Percentiles rank a stretch among this genome's conserved stretches.
Conservation (phyloP, 108 stramenopile genomes). For the Nitzschia sp. region DNA sequence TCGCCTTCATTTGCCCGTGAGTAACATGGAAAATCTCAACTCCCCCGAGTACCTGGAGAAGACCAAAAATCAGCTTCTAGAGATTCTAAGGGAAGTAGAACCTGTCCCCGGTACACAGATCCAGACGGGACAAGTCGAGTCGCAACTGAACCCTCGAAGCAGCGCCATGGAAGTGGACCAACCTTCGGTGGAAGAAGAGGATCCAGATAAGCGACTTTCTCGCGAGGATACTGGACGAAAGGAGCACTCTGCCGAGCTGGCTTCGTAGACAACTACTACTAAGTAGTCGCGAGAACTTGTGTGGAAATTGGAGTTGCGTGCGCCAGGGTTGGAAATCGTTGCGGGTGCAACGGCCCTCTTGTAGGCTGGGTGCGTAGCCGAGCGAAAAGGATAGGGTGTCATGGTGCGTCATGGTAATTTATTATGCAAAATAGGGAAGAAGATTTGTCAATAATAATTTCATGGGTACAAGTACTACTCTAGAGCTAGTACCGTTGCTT, state of each 20-base stretch:
- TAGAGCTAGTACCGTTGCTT: too few relatives aligned
- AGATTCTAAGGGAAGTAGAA: slow-evolving; percentile 78
- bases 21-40: slow-evolving; percentile 98
- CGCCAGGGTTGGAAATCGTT: too few relatives aligned
- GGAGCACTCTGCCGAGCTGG: slow-evolving; percentile 70
- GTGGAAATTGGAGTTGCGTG: too few relatives aligned
- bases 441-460: too few relatives aligned
- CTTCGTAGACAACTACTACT: slow-evolving; percentile 5
- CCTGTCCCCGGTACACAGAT: slow-evolving; percentile 84
- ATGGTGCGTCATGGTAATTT: too few relatives aligned
- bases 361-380: too few relatives aligned
- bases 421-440: too few relatives aligned
- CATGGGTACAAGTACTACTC: too few relatives aligned
- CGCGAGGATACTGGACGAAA: slow-evolving; percentile 48
- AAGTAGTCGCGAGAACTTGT: not conserved
- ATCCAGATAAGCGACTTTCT: slow-evolving; percentile 50
- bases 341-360: too few relatives aligned
- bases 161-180: slow-evolving; percentile 65
- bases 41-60: slow-evolving; percentile 83
- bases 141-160: slow-evolving; percentile 67
- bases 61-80: slow-evolving; percentile 81
- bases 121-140: slow-evolving; percentile 82
- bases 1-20: slow-evolving; percentile 92
- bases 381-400: too few relatives aligned
- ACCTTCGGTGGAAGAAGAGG: slow-evolving; percentile 41